phyloP scores from a whole-genome alignment of 345 rosid genomes.

The Gossypium stocksii region DNA sequence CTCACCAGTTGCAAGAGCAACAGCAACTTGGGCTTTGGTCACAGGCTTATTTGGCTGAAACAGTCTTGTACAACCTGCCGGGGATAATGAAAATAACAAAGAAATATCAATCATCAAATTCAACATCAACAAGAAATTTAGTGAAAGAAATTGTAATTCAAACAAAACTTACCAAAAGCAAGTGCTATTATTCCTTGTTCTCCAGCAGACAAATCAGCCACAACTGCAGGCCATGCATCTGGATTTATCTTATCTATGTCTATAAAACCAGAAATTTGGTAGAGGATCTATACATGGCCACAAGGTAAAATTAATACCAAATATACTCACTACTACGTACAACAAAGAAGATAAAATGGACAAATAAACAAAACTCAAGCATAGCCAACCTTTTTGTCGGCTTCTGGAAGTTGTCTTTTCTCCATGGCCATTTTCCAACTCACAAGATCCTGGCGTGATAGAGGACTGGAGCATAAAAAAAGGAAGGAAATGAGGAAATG shows the following conservation, averaged over 20 bases:
- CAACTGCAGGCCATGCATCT: conserved; percentile 90
- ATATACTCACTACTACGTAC: neutral
- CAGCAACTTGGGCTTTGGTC: conserved; percentile 89
- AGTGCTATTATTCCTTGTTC: conserved; percentile 83
- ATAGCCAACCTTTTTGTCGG: conserved; percentile 59
- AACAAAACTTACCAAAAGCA: conserved; percentile 70
- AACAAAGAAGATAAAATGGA: neutral
- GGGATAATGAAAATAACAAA: conserved; percentile 4
- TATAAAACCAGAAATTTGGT: conserved; percentile 73
- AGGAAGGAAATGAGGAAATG: neutral
- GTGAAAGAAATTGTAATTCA: conserved; percentile 13
- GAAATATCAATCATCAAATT: conserved; percentile 17
- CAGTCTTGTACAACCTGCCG: conserved; percentile 73
- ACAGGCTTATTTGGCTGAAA: conserved; percentile 96
- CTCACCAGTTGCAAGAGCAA: conserved; percentile 84
- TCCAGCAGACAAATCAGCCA: conserved; percentile 82
- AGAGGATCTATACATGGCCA: conserved; percentile 40
- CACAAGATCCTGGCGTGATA: conserved; percentile 92
- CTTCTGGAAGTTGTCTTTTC: conserved; percentile 75
- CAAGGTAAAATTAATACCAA: conserved; percentile 13
- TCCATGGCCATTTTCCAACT: conserved; percentile 97
- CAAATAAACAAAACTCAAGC: conserved; percentile 15
- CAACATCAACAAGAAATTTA: conserved; percentile 16
- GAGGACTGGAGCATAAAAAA: conserved; percentile 40
- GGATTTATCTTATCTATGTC: conserved; percentile 79